Conservation (phyloP, 208 protist genomes). For the Angomonas ambiguus region DNA sequence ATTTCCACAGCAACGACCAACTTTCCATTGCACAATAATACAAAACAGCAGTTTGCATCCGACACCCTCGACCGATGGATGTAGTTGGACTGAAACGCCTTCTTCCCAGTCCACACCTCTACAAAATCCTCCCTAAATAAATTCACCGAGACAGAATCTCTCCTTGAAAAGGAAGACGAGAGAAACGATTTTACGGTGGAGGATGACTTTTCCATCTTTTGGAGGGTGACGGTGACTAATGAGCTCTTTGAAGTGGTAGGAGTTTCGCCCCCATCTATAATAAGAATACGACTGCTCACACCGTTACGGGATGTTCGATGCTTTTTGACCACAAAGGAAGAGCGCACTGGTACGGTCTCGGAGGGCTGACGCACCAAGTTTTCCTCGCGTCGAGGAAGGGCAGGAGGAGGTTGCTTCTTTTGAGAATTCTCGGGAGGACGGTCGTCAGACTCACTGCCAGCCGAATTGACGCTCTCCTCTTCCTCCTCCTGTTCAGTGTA, state of each 20-base stretch:
- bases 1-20: constrained; percentile 55
- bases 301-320: not conserved
- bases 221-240: not conserved
- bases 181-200: not conserved
- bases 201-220: not conserved
- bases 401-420: not conserved
- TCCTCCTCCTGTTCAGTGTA: too few species aligned
- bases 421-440: not conserved
- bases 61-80: constrained; percentile 51
- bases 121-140: constrained; percentile 27
- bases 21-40: constrained; percentile 35
- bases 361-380: not conserved
- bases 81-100: constrained; percentile 42
- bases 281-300: not conserved
- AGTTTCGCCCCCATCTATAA: not conserved
- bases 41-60: constrained; percentile 38
- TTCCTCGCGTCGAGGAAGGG: not conserved
- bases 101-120: constrained; percentile 34
- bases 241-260: not conserved
- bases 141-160: constrained; percentile 5
- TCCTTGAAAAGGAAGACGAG: not conserved
- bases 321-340: constrained; percentile 2
- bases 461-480: not conserved
- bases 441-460: not conserved
- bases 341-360: not conserved